Percentiles rank a stretch among this genome's conserved stretches.
phyloP scores from a whole-genome alignment of 2,329 filamentous ascomycete species.

The Epichloe baconii region DNA sequence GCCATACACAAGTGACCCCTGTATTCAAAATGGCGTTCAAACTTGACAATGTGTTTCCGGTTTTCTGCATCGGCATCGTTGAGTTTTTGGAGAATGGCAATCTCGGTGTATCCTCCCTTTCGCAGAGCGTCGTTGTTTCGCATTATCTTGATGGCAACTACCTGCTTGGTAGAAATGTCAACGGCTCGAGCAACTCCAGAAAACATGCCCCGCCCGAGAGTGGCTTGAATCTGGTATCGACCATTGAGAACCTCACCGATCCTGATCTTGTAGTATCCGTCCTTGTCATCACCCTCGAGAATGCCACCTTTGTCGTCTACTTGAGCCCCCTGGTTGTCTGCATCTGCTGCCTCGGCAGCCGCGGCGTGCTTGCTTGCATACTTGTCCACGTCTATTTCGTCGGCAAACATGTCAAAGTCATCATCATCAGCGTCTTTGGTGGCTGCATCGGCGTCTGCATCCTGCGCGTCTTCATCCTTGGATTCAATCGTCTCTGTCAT shows the following conservation, averaged over 20 bases:
- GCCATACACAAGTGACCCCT: slow-evolving; percentile 93
- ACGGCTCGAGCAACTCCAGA: slow-evolving; percentile 85
- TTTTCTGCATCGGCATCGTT: slow-evolving; percentile 76
- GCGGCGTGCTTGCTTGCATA: slow-evolving; percentile 41
- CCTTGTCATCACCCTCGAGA: slow-evolving; percentile 84
- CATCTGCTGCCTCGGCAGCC: slow-evolving; percentile 23
- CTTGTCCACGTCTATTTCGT: slow-evolving; percentile 58
- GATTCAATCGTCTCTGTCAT: slow-evolving; percentile 4
- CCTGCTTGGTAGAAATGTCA: slow-evolving; percentile 58
- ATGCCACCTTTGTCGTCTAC: slow-evolving; percentile 61
- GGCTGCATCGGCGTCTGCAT: slow-evolving; percentile 12
- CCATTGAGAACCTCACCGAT: slow-evolving; percentile 81
- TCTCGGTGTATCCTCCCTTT: slow-evolving; percentile 88
- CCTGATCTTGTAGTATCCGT: slow-evolving; percentile 94
- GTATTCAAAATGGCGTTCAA: slow-evolving; percentile 82
- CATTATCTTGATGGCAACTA: slow-evolving; percentile 97
- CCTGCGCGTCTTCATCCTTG: background rate
- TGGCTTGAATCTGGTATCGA: slow-evolving; percentile 78
- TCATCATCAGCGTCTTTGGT: slow-evolving; percentile 50
- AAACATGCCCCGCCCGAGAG: slow-evolving; percentile 88
- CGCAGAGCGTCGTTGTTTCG: slow-evolving; percentile 87
- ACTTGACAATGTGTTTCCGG: slow-evolving; percentile 81
- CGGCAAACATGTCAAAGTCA: slow-evolving; percentile 79
- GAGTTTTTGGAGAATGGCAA: slow-evolving; percentile 81
- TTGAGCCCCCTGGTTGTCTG: slow-evolving; percentile 33